Conservation (phyloP, 2,329 filamentous ascomycete species). For the Colletotrichum truncatum region DNA sequence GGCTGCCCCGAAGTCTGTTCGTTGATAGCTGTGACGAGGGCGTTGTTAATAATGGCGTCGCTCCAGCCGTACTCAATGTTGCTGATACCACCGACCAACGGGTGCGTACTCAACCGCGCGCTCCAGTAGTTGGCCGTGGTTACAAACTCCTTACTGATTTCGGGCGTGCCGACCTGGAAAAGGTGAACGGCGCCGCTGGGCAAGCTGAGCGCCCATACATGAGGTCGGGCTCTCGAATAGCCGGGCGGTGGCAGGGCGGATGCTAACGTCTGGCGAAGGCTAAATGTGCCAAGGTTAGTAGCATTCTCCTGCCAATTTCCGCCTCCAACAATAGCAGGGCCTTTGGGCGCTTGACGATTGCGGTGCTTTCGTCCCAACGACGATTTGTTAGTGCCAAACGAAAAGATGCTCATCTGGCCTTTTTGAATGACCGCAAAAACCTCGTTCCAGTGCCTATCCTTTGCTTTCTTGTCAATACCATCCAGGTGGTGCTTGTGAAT, state of each 20-base stretch:
- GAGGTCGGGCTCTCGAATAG: constrained; percentile 87
- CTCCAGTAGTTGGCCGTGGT: constrained; percentile 98
- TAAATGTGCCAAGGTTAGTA: constrained; percentile 86
- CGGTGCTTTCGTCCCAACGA: constrained; percentile 74
- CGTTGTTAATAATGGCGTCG: constrained; percentile 77
- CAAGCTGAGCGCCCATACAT: constrained; percentile 94
- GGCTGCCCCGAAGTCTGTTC: constrained; percentile 48
- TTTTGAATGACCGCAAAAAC: constrained; percentile 97
- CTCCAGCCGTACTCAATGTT: constrained; percentile 99
- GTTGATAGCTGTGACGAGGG: constrained; percentile 62
- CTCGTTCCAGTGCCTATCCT: constrained; percentile 93
- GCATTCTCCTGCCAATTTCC: constrained; percentile 99
- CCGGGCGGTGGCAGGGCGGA: constrained; percentile 89
- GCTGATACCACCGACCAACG: constrained; percentile 89
- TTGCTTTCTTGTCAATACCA: constrained; percentile 88
- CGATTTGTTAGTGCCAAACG: constrained; percentile 86
- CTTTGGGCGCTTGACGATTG: constrained; percentile 59
- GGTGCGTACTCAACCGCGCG: constrained; percentile 91
- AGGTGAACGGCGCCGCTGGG: constrained; percentile 94
- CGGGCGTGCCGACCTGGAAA: constrained; percentile 96
- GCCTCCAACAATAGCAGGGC: constrained; percentile 79
- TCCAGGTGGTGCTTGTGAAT: constrained; percentile 98
- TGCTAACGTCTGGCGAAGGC: constrained; percentile 89
- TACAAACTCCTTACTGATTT: constrained; percentile 95
- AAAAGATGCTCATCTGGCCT: constrained; percentile 93